Percentiles rank a stretch among this genome's conserved stretches.
Conservation (phyloP, 2,329 filamentous ascomycete genomes). For the Aspergillus brunneoviolaceus region DNA sequence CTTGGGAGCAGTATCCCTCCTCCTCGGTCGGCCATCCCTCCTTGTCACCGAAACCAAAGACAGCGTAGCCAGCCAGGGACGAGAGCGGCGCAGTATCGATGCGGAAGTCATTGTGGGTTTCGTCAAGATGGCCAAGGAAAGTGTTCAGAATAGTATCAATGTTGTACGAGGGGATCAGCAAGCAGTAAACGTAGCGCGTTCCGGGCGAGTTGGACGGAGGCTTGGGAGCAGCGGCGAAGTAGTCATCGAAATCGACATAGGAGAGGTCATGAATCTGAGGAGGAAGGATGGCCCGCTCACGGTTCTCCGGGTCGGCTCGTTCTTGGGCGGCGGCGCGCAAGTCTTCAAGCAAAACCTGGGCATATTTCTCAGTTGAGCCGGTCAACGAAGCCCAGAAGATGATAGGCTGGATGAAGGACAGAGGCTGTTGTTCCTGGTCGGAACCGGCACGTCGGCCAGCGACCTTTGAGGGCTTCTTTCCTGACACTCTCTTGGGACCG, state of each 20-base stretch:
- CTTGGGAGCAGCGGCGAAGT: conserved; percentile 77
- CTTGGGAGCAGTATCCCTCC: conserved; percentile 91
- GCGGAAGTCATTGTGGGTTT: conserved; percentile 95
- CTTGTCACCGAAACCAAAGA: conserved; percentile 89
- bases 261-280: conserved; percentile 75
- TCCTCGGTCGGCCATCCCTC: conserved; percentile 90
- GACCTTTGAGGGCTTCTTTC: conserved; percentile 33
- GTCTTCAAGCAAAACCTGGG: conserved; percentile 60
- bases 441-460: conserved; percentile 23
- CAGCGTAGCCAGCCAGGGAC: conserved; percentile 76
- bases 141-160: conserved; percentile 89
- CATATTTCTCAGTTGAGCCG: conserved; percentile 74
- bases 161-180: conserved; percentile 88
- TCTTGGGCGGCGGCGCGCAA: conserved; percentile 48
- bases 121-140: conserved; percentile 80
- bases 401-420: conserved; percentile 59
- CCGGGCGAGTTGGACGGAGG: conserved; percentile 45
- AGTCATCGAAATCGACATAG: conserved; percentile 89
- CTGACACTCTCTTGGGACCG: conserved; percentile 36
- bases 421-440: conserved; percentile 15
- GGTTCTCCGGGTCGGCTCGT: conserved; percentile 22
- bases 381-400: conserved; percentile 91
- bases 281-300: conserved; percentile 44
- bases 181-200: conserved; percentile 73
- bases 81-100: conserved; percentile 86